These are phyloP conservation scores for Coprinopsis sp. DNA, from an alignment of 768 basidiomycete species.

Conservation along the genomic window DNA sequence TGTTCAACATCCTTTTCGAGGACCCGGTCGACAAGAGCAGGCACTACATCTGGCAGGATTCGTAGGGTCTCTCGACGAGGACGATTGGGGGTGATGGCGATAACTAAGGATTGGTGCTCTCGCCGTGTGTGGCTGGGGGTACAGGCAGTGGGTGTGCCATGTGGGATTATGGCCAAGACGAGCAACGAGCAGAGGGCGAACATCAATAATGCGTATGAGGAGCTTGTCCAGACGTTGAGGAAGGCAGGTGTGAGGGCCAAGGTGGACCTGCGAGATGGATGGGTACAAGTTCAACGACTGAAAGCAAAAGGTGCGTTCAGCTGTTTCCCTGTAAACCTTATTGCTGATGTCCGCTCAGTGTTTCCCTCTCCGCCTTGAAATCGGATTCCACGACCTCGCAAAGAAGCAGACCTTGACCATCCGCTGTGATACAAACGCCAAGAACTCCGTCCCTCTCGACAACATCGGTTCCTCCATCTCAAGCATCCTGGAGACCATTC, in stretches of 20 bases:
- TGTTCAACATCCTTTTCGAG: slow-evolving; percentile 98
- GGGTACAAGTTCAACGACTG: slow-evolving; percentile 99
- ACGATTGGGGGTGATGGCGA: slow-evolving; percentile 97
- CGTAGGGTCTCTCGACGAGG: slow-evolving; percentile 95
- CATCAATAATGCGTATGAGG: slow-evolving; percentile 75
- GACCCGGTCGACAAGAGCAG: slow-evolving; percentile 74
- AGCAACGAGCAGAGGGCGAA: slow-evolving; percentile 57
- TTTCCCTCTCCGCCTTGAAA: slow-evolving; percentile 93
- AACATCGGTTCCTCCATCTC: slow-evolving; percentile 45
- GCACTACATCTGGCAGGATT: too few relatives aligned
- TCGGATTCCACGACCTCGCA: slow-evolving; percentile 92
- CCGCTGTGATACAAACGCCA: too few relatives aligned
- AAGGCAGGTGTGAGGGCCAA: slow-evolving; percentile 75
- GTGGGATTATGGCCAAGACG: slow-evolving; percentile 87
- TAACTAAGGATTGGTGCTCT: slow-evolving; percentile 93
- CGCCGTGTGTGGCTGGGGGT: slow-evolving; percentile 90
- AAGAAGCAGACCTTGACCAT: too few relatives aligned
- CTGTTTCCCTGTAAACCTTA: not conserved
- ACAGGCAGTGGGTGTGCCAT: slow-evolving; percentile 89
- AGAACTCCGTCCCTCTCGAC: too few relatives aligned
- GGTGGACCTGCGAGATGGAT: slow-evolving; percentile 89
- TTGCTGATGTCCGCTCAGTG: slow-evolving; percentile 45
- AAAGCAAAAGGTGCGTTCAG: slow-evolving; percentile 81
- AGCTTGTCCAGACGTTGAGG: slow-evolving; percentile 68
- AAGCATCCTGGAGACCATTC: slow-evolving; percentile 76